Conservation (phyloP, 768 basidiomycete genomes). For the Amanita pallidorosea region DNA sequence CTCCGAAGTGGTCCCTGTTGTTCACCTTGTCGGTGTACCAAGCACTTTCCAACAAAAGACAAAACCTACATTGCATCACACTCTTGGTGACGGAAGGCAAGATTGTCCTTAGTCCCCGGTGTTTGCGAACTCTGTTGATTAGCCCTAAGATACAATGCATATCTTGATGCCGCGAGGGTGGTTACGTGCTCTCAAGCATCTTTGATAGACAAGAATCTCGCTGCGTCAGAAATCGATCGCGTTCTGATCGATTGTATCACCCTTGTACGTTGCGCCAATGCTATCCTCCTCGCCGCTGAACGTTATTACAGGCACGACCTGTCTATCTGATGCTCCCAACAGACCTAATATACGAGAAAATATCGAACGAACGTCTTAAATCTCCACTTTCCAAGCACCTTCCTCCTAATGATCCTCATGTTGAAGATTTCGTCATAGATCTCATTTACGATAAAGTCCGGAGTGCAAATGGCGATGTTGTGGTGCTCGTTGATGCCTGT, state of each 20-base stretch:
- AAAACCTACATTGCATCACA: constrained; percentile 77
- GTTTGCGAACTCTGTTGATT: neutral
- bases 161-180: constrained; percentile 61
- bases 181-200: constrained; percentile 62
- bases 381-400: constrained; percentile 41
- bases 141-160: constrained; percentile 63
- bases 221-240: constrained; percentile 68
- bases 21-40: constrained; percentile 83
- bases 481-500: constrained; percentile 79
- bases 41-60: constrained; percentile 61
- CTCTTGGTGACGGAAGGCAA: constrained; percentile 73
- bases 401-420: constrained; percentile 42
- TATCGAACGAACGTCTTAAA: constrained; percentile 53
- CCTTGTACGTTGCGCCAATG: constrained; percentile 22
- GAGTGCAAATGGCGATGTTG: constrained; percentile 52
- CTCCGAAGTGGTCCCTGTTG: constrained; percentile 82
- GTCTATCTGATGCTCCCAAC: constrained; percentile 84
- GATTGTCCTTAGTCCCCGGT: neutral
- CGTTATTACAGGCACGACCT: constrained; percentile 51
- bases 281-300: neutral
- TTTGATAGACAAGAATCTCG: constrained; percentile 40
- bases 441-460: constrained; percentile 59
- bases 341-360: constrained; percentile 62
- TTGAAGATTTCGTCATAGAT: constrained; percentile 62
- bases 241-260: constrained; percentile 62